Evolutionary conservation across 164 flowering plant species (phyloP), one percentile per base, ranked within the genome.

Genomic region (Aristolochia fimbriata): DNA sequence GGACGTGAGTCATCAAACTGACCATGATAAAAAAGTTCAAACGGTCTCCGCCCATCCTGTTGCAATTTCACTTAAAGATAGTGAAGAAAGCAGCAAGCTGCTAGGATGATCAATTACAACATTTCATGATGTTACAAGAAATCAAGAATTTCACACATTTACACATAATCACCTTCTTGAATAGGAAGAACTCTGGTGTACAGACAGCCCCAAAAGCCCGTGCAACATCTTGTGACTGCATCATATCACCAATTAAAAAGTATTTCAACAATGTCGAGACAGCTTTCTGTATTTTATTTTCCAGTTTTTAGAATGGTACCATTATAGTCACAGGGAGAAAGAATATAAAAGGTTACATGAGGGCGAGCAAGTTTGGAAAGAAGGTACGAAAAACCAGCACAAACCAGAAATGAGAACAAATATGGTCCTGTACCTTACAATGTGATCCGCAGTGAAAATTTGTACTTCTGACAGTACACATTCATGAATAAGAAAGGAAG

Each of bases 1-100:
- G 96, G 96, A 27, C 96, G 81, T 22, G 96, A 92, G 68, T 89
- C 98, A 78, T 89, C 96, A 77, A 87, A 92, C 67, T 87, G 96
- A 3, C 98, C 98, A 65, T 87, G 96, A 65, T 92, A 92, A 14
- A 89, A 87, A 27, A 92, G 85, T 76, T 87, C 90, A 82, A 85
- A 87, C 61, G 96, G 96, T 78, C 87, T 83, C 51, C 93, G 74
- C 5, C 91, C 96, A 71, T 84, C 98, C 98, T 91, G 85, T 64
- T 21, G 55, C 63, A 30, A 41, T 37, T 37, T 14, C 55, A 50
- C 49, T 31, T 63, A 9, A 64, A 23, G 52, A 20, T 6, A 49
- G 22, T 17, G 52, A 20, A 20, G 8, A 19, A 20, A 49, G 20
- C 52, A 49, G 20, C 6, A 49, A 20, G 19, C 1, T 20, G 20